These are phyloP conservation scores for Trichoderma atroviride DNA, from an alignment of 2,329 filamentous ascomycete species.

Conservation along the genomic window DNA sequence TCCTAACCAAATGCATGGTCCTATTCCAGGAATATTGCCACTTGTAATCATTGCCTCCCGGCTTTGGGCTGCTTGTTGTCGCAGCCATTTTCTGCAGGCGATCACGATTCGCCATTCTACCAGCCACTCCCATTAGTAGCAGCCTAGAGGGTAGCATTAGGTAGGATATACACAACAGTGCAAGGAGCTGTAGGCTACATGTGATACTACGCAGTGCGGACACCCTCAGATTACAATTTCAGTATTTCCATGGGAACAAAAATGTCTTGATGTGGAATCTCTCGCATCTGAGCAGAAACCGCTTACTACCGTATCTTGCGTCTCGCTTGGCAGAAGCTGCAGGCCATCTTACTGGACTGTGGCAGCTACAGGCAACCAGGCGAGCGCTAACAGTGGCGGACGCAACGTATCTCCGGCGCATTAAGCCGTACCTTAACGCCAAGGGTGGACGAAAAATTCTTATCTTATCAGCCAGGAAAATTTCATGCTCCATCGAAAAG, in stretches of 20 bases:
- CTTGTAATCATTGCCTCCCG: not conserved
- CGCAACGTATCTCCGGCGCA: constrained; percentile 25
- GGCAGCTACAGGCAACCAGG: not conserved
- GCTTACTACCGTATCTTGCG: not conserved
- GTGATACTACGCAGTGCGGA: not conserved
- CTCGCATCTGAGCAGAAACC: not conserved
- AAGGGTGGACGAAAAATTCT: not conserved
- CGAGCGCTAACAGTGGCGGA: constrained; percentile 6
- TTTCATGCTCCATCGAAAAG: constrained; percentile 27
- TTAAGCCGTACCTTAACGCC: not conserved
- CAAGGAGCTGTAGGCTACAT: not conserved
- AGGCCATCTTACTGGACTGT: not conserved
- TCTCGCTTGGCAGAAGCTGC: not conserved
- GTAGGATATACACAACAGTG: not conserved
- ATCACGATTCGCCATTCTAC: not conserved
- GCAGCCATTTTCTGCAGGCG: not conserved
- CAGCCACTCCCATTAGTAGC: not conserved
- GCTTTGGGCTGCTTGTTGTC: not conserved
- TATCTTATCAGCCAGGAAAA: constrained; percentile 33
- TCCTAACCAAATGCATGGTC: not conserved
- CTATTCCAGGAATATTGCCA: not conserved
- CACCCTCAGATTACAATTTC: not conserved
- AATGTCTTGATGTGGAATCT: not conserved
- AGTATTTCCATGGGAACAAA: not conserved
- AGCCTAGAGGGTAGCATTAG: not conserved